Conservation (phyloP, 345 rosid genomes). For the Luvunga scandens region DNA sequence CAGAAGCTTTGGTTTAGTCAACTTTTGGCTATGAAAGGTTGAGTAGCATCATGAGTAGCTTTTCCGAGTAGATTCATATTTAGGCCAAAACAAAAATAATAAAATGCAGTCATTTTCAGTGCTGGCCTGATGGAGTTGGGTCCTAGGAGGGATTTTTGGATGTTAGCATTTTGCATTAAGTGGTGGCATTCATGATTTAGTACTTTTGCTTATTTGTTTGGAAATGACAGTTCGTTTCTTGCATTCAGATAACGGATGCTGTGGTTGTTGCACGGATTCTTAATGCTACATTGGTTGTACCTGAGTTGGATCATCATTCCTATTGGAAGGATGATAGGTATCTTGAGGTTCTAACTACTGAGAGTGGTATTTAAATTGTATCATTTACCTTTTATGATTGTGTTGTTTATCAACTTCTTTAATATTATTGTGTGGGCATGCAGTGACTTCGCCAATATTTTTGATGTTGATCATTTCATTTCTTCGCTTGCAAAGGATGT, state of each 20-base stretch:
- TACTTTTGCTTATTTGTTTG: background rate
- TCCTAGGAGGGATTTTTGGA: background rate
- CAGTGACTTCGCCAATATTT: slow-evolving; percentile 90
- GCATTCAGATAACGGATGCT: slow-evolving; percentile 88
- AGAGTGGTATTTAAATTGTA: background rate
- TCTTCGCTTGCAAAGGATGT: slow-evolving; percentile 86
- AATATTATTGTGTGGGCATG: slow-evolving; percentile 24
- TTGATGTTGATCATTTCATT: slow-evolving; percentile 92
- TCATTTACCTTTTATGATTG: background rate
- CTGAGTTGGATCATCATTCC: slow-evolving; percentile 94
- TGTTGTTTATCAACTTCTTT: background rate
- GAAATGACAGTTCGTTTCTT: slow-evolving; percentile 15
- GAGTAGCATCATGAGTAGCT: background rate
- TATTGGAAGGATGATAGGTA: slow-evolving; percentile 98
- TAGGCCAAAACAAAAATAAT: background rate
- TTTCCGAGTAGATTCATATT: background rate
- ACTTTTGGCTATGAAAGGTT: slow-evolving; percentile 5
- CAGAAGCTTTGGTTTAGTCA: slow-evolving; percentile 10
- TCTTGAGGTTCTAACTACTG: slow-evolving; percentile 9
- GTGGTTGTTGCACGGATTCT: slow-evolving; percentile 93
- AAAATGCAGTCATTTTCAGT: background rate
- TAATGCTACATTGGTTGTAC: slow-evolving; percentile 92
- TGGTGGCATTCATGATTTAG: slow-evolving; percentile 5
- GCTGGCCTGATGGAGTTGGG: background rate
- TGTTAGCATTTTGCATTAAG: background rate